phyloP scores from a whole-genome alignment of 108 stramenopile species.

The Pseudonitzschia multistriata region DNA sequence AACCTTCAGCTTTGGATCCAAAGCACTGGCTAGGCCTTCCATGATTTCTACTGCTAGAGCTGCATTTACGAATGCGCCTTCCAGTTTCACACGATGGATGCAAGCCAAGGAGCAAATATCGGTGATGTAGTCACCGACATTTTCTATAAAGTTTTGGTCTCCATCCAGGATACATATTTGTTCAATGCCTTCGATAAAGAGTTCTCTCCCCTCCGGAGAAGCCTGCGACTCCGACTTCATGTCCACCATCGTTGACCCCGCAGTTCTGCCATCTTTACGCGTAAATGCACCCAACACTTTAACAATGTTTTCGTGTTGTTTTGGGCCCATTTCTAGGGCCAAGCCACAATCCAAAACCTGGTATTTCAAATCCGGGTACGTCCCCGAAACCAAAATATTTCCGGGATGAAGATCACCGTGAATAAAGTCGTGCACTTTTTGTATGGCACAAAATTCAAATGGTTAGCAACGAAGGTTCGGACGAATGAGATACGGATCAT shows the following conservation, averaged over 20 bases:
- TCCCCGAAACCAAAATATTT: conserved; percentile 76
- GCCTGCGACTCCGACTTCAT: conserved; percentile 69
- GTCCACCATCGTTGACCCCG: conserved; percentile 85
- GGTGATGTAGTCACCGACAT: conserved; percentile 83
- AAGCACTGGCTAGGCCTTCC: conserved; percentile 74
- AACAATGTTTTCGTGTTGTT: conserved; percentile 78
- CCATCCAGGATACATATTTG: conserved; percentile 63
- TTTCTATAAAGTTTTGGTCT: conserved; percentile 85
- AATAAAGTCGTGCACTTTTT: conserved; percentile 43
- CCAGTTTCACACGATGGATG: conserved; percentile 75
- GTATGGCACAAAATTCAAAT: background rate
- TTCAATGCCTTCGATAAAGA: conserved; percentile 80
- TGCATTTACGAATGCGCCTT: conserved; percentile 83
- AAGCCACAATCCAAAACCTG: conserved; percentile 83
- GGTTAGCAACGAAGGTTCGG: too few relatives aligned
- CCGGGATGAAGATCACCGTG: conserved; percentile 85
- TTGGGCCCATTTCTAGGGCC: conserved; percentile 81
- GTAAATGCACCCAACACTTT: conserved; percentile 86
- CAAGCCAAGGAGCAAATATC: conserved; percentile 89
- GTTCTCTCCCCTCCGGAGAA: conserved; percentile 57
- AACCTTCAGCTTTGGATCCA: conserved; percentile 77
- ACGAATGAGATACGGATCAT: too few relatives aligned
- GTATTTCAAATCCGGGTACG: conserved; percentile 53
- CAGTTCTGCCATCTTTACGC: conserved; percentile 68
- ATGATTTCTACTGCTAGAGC: conserved; percentile 88